Base-by-base conservation (phyloP, 108 stramenopile genomes). In the Cylindrotheca closterium region DNA sequence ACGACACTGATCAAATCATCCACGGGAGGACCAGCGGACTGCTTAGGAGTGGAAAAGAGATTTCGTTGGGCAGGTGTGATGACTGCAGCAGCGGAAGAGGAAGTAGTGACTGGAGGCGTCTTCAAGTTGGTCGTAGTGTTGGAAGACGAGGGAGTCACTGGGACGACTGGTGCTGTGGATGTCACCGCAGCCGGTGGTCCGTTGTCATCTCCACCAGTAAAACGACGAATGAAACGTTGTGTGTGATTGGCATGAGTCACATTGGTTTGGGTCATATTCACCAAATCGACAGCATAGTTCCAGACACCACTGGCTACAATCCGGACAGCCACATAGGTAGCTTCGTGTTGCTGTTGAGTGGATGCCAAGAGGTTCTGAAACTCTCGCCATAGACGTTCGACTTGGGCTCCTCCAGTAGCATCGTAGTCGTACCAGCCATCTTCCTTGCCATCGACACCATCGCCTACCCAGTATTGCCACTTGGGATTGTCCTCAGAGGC, bases 381-480 rank as follows among this genome's bases (percentile, higher is more conserved):
- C 15, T 42, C 37, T 10, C 15, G 37, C 7, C 7, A 42, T 7
- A 42, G 37, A 7, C 37, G 7, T 55, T 80, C 79, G 15, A 74
- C 77, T 28, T 70, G 37, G 19, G 24, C 23, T n/a, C 37, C 47
- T 21, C 26, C 74, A 21, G 46, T 50, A 22, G 33, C 55, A 30
- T 65, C 69, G 54, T 78, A 80, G 47, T 74, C 73, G 27, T 80
- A 78, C 79, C 79, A 80, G 23, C 77, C 79, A 64, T 77, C 73
- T 22, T 60, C 8, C 69, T 80, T 80, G 29, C 77, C 73, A 55
- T 78, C 69, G 19, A 75, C 69, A 3, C 47, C 61, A 59, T 78
- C 69, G 26, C 78, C 73, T 1, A 80, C 69, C 68, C 67, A 80
- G 62, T 80, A 80, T 58, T 77, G 56, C 78, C 78, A 79, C 21